Evolutionary conservation across 2,329 filamentous ascomycete species (phyloP).

Genomic region (Aspergillus texensis): DNA sequence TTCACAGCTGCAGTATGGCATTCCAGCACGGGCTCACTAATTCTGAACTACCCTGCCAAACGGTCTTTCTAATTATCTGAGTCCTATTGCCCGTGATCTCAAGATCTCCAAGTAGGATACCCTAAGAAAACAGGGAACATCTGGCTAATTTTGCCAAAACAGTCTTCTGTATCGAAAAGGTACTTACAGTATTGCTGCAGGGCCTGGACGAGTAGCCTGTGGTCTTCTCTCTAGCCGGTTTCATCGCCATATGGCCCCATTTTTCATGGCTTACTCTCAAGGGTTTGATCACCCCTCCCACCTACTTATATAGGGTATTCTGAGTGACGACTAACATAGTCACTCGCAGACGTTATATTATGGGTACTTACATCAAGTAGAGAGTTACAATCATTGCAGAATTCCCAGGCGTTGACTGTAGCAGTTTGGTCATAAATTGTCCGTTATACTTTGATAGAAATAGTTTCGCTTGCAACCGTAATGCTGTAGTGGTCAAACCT

Average conservation of each 20-base stretch:
- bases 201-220: not conserved
- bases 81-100: not conserved
- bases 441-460: not conserved
- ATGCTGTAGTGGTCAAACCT: not conserved
- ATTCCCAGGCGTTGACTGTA: not conserved
- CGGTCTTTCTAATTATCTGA: not conserved
- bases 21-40: not conserved
- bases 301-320: not conserved
- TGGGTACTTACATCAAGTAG: not conserved
- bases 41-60: not conserved
- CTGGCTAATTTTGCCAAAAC: not conserved
- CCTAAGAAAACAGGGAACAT: not conserved
- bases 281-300: not conserved
- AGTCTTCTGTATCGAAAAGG: not conserved
- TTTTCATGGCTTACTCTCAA: too few species aligned
- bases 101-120: not conserved
- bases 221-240: not conserved
- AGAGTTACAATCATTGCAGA: not conserved
- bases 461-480: not conserved
- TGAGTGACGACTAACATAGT: not conserved
- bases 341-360: not conserved
- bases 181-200: not conserved
- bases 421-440: not conserved
- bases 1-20: not conserved
- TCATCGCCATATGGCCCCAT: too few species aligned